Evolutionary conservation across 306 rosid genomes (phyloP).

Genomic region (Sphenostylis stenocarpa): DNA sequence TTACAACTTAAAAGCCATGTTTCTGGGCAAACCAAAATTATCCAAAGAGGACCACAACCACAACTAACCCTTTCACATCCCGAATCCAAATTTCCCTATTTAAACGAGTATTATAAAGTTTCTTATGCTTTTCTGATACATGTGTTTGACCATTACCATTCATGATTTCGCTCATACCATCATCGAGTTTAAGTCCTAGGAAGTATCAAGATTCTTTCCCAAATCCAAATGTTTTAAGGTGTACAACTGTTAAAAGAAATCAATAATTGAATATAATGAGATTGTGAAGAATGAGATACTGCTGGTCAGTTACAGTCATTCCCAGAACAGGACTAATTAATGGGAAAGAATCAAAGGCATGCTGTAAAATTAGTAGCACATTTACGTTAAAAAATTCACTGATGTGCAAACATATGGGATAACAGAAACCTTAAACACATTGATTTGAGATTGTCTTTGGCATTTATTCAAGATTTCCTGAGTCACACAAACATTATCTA

Average conservation of each 20-base stretch:
- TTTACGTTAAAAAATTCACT: background rate
- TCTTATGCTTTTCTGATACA: background rate
- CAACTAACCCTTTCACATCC: background rate
- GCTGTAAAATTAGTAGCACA: background rate
- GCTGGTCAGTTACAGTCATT: background rate
- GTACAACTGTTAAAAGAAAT: background rate
- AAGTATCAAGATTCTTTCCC: background rate
- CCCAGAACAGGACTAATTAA: background rate
- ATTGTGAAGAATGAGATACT: conserved; percentile 1
- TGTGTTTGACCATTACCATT: background rate
- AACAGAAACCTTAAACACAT: background rate
- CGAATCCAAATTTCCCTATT: background rate
- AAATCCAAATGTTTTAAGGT: conserved; percentile 3
- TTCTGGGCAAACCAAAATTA: background rate
- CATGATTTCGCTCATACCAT: background rate
- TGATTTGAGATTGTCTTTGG: background rate
- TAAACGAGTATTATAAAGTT: background rate
- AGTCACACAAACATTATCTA: background rate
- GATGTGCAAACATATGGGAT: background rate
- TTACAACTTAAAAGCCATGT: background rate
- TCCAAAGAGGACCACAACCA: background rate
- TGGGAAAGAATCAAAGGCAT: background rate
- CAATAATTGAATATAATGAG: background rate
- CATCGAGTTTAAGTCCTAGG: background rate
- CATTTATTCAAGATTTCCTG: background rate